Evolutionary conservation across 352 stramenopile genomes (phyloP).

Genomic region (Phytophthora aleatoria): DNA sequence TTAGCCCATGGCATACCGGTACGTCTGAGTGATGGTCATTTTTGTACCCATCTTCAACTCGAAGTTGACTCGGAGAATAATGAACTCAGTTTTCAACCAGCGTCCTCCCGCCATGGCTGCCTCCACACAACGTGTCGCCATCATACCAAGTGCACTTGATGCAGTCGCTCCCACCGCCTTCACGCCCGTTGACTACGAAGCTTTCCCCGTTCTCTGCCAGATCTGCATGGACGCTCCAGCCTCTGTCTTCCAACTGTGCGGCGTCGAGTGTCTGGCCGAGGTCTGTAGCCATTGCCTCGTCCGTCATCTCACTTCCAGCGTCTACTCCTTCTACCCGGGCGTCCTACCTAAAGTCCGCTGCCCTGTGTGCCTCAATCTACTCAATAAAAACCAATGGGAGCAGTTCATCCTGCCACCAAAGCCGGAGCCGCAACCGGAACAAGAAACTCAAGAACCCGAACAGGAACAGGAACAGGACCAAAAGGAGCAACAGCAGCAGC

Average conservation of each 20-base stretch:
- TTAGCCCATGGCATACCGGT: too few species aligned
- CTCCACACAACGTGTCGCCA: neutral
- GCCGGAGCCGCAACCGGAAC: neutral
- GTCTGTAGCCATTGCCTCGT: slow-evolving; percentile 54
- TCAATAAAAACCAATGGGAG: slow-evolving; percentile 59
- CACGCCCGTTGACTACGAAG: slow-evolving; percentile 5
- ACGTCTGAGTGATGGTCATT: too few species aligned
- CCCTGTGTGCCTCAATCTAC: slow-evolving; percentile 55
- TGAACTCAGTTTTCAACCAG: neutral
- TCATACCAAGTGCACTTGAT: slow-evolving; percentile 15
- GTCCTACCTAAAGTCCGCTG: slow-evolving; percentile 73
- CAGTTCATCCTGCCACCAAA: slow-evolving; percentile 37
- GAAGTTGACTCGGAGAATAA: neutral
- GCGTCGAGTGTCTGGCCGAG: slow-evolving; percentile 42
- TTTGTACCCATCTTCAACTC: neutral
- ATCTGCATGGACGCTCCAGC: slow-evolving; percentile 64
- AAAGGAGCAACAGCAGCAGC: slow-evolving; percentile 1
- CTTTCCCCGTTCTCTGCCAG: slow-evolving; percentile 51
- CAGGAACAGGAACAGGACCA: slow-evolving; percentile 2
- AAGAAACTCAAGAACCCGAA: neutral
- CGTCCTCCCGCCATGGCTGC: neutral
- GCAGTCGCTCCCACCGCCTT: neutral
- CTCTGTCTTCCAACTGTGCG: slow-evolving; percentile 47
- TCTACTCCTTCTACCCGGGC: slow-evolving; percentile 66
- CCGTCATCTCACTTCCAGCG: slow-evolving; percentile 51